Conservation (phyloP, 345 rosid species). For the Eucalyptus rudis region DNA sequence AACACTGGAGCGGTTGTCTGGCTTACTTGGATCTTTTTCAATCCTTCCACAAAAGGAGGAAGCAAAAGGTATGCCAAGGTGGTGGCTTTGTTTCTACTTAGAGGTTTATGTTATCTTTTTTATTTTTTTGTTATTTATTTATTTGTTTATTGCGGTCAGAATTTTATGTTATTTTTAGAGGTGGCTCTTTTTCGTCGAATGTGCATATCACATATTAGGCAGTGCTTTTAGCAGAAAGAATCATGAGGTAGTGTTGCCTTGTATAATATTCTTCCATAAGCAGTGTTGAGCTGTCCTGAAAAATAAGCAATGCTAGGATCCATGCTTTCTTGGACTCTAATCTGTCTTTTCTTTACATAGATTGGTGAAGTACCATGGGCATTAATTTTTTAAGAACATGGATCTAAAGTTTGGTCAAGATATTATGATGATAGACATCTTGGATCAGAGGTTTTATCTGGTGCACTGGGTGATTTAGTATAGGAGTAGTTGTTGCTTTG, state of each 20-base stretch:
- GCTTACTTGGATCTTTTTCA: constrained; percentile 61
- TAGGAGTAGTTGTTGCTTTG: background rate
- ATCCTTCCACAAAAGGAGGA: constrained; percentile 46
- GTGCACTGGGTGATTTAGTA: background rate
- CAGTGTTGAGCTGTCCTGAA: background rate
- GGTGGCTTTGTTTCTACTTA: background rate
- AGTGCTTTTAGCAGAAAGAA: background rate
- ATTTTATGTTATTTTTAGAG: background rate
- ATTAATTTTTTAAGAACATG: background rate
- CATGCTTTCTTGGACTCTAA: background rate
- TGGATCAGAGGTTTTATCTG: background rate
- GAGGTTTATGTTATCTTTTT: background rate
- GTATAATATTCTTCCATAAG: background rate
- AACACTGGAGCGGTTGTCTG: constrained; percentile 65
- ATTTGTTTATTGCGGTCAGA: background rate
- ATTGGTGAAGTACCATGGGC: background rate
- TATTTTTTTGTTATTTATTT: too few species aligned
- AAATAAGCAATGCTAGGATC: background rate
- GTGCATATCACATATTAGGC: background rate
- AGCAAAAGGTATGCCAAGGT: constrained; percentile 32
- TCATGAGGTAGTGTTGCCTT: background rate
- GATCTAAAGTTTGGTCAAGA: background rate
- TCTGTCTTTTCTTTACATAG: background rate
- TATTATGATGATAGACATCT: background rate
- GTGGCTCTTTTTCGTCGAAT: background rate